Evolutionary conservation across 1,139 yeast species (phyloP).

Genomic region (Kodamaea fungicola): DNA sequence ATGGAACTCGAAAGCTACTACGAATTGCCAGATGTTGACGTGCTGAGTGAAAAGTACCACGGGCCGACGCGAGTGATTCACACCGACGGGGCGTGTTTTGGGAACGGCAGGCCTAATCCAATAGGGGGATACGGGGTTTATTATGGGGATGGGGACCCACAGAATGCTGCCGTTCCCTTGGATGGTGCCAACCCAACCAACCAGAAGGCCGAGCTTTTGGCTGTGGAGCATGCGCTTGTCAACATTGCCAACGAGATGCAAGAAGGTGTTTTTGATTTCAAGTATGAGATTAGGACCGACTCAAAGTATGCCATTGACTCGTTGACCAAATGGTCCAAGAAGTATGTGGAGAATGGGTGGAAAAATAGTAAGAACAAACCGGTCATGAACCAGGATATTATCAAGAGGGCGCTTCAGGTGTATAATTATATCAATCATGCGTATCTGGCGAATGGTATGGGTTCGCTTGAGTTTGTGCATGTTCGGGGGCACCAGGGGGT

Average conservation of each 20-base stretch:
- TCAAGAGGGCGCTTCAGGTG: conserved; percentile 27
- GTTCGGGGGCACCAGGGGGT: conserved; percentile 72
- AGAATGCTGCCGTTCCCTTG: conserved; percentile 54
- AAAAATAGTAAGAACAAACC: conserved; percentile 36
- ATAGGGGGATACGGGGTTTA: conserved; percentile 74
- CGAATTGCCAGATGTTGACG: background rate
- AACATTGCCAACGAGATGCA: conserved; percentile 25
- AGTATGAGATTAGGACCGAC: conserved; percentile 48
- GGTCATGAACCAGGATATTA: conserved; percentile 53
- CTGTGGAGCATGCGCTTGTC: conserved; percentile 55
- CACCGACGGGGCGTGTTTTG: conserved; percentile 70
- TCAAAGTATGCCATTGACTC: conserved; percentile 53
- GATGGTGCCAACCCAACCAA: conserved; percentile 45
- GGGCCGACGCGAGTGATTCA: conserved; percentile 29
- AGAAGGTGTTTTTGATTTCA: conserved; percentile 7
- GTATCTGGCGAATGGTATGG: conserved; percentile 27
- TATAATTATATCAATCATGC: conserved; percentile 25
- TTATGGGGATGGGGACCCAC: conserved; percentile 53
- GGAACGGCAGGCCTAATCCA: conserved; percentile 44
- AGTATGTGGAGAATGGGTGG: conserved; percentile 58
- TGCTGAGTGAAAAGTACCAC: no score
- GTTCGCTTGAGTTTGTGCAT: conserved; percentile 44
- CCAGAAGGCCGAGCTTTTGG: conserved; percentile 76
- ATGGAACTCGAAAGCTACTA: no score
- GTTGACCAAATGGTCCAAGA: conserved; percentile 46